Conservation (phyloP, 169 alveolate genomes). For the Plasmodium vivax region DNA sequence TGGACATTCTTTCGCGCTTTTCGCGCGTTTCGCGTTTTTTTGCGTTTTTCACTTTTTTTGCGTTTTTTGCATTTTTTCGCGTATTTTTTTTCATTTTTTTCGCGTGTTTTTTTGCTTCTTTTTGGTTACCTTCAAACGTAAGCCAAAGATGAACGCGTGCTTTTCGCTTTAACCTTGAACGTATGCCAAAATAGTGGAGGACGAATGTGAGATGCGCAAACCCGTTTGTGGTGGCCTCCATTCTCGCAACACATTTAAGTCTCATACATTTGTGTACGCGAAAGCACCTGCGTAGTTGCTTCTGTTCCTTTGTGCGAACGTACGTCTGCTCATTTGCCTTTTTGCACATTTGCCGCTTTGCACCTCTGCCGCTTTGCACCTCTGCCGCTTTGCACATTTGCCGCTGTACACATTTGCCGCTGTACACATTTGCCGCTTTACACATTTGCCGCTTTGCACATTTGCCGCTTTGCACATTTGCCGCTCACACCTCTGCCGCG, state of each 20-base stretch:
- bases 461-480: background rate
- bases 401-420: no score
- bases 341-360: background rate
- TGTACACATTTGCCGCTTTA: background rate
- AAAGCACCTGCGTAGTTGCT: background rate
- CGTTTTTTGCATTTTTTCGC: background rate
- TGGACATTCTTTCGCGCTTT: background rate
- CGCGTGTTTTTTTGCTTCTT: background rate
- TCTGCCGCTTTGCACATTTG: background rate
- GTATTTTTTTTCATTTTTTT: background rate
- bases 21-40: background rate
- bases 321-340: background rate
- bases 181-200: background rate
- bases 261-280: background rate
- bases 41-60: background rate
- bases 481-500: background rate
- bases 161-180: background rate
- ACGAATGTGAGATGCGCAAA: background rate
- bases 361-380: background rate
- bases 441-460: background rate
- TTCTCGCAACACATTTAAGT: background rate
- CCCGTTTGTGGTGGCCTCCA: background rate
- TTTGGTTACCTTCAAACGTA: background rate
- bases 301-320: background rate
- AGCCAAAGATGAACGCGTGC: background rate